A percentile compares a stretch with the other conserved stretches of the same genome.
Evolutionary conservation across 768 basidiomycete species (phyloP).

Genomic region (Naganishia friedmannii): DNA sequence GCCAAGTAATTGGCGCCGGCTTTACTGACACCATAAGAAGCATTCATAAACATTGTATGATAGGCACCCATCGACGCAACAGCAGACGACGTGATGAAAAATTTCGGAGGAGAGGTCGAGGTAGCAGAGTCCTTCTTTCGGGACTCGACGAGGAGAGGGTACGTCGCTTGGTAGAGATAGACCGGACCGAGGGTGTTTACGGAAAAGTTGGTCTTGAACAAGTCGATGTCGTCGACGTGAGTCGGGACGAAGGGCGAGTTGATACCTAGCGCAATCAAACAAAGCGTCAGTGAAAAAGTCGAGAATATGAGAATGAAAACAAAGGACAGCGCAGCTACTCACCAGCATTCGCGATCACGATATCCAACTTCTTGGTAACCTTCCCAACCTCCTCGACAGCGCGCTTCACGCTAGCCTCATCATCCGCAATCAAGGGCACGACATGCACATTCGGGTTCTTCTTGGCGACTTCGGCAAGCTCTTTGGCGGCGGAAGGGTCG

Average conservation of each 20-base stretch:
- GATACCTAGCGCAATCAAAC: neutral
- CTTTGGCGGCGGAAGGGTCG: conserved; percentile 13
- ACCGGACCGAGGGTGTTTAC: conserved; percentile 33
- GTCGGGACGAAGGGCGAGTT: neutral
- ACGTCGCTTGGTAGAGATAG: conserved; percentile 29
- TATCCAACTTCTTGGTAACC: conserved; percentile 39
- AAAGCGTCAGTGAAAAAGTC: no score
- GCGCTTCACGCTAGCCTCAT: conserved; percentile 34
- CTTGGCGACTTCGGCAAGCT: conserved; percentile 19
- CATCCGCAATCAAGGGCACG: conserved; percentile 31
- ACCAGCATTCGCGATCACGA: conserved; percentile 42
- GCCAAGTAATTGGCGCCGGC: conserved; percentile 32
- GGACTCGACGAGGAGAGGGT: conserved; percentile 22
- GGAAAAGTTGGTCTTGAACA: conserved; percentile 9
- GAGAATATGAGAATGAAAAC: neutral
- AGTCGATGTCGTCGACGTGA: neutral
- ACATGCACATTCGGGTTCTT: conserved; percentile 27
- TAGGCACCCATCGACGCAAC: neutral
- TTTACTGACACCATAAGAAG: conserved; percentile 32
- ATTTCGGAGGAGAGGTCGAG: neutral
- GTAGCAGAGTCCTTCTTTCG: neutral
- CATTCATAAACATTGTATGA: neutral
- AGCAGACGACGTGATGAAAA: conserved; percentile 31
- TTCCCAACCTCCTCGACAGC: conserved; percentile 35
- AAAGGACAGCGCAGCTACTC: neutral